phyloP scores from a whole-genome alignment of 1,284 basidiomycete species.

The Somion occarium region DNA sequence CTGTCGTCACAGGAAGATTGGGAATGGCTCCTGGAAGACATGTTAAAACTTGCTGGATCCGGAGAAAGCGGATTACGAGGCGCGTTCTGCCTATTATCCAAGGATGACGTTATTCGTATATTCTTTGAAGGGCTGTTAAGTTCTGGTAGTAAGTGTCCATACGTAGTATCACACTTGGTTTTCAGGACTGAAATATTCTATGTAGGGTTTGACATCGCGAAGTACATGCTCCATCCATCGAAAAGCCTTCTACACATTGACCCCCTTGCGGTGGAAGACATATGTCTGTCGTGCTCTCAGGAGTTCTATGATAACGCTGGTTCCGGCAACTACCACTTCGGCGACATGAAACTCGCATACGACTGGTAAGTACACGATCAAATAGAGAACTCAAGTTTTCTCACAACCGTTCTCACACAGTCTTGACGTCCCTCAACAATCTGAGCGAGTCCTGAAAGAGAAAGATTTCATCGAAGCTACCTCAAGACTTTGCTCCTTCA shows the following conservation, averaged over 20 bases:
- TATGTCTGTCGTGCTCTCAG: slow-evolving; percentile 74
- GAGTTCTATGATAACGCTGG: slow-evolving; percentile 94
- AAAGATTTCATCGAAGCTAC: slow-evolving; percentile 95
- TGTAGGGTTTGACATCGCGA: slow-evolving; percentile 78
- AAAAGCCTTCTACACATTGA: slow-evolving; percentile 50
- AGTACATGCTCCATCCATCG: slow-evolving; percentile 53
- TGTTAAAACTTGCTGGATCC: slow-evolving; percentile 74
- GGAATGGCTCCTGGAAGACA: slow-evolving; percentile 84
- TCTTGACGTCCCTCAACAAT: slow-evolving; percentile 65
- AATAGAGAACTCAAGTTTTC: slow-evolving; percentile 8
- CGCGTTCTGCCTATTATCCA: slow-evolving; percentile 74
- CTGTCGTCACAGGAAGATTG: slow-evolving; percentile 70
- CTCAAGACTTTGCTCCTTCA: slow-evolving; percentile 78
- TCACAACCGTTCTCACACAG: slow-evolving; percentile 42
- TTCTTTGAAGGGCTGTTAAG: slow-evolving; percentile 83
- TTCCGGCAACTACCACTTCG: slow-evolving; percentile 85
- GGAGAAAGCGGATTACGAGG: slow-evolving; percentile 59
- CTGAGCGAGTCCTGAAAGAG: slow-evolving; percentile 62
- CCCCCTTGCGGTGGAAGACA: slow-evolving; percentile 57
- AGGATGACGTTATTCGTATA: slow-evolving; percentile 69
- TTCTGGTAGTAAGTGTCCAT: slow-evolving; percentile 73
- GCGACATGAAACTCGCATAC: slow-evolving; percentile 93
- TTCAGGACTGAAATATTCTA: slow-evolving; percentile 6
- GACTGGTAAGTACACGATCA: slow-evolving; percentile 68
- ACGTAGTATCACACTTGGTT: slow-evolving; percentile 1